A percentile compares a stretch with the other conserved stretches of the same genome.
phyloP scores from a whole-genome alignment of 176 grass and related monocot species.

The Oryza meridionalis region DNA sequence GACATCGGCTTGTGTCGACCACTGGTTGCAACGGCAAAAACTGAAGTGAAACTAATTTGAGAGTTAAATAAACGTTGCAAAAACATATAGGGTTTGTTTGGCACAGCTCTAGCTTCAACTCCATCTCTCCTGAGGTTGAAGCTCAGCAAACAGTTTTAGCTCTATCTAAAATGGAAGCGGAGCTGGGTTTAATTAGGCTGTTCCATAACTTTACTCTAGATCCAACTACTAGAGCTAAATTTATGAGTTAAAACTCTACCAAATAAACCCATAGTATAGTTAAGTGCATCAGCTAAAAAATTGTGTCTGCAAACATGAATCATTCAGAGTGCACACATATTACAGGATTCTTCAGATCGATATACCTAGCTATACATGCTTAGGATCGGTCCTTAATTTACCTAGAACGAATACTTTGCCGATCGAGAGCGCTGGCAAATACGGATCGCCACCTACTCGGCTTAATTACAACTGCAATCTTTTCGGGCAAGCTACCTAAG shows the following conservation, averaged over 20 bases:
- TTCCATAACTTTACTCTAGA: no score
- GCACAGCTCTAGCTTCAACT: no score
- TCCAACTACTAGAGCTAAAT: no score
- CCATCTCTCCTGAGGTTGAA: no score
- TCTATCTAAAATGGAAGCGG: no score
- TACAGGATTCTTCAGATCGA: background rate
- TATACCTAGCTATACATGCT: background rate
- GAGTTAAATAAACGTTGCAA: background rate
- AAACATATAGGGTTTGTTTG: no score
- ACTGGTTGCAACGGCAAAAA: background rate
- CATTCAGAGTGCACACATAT: background rate
- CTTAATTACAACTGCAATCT: slow-evolving; percentile 37
- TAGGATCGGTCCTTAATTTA: slow-evolving; percentile 20
- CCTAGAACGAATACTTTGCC: slow-evolving; percentile 26
- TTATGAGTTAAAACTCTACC: no score
- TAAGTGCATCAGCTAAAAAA: background rate
- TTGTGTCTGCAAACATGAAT: background rate
- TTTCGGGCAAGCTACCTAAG: slow-evolving; percentile 36
- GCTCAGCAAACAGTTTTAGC: no score
- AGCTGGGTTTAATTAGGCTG: no score
- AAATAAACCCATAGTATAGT: no score
- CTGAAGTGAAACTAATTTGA: background rate
- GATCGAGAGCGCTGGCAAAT: background rate
- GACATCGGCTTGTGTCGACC: background rate
- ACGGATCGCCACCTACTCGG: slow-evolving; percentile 41